These are phyloP conservation scores for Coccinonectria pachysandricola DNA, from an alignment of 2,329 filamentous ascomycete genomes.

Conservation along the genomic window DNA sequence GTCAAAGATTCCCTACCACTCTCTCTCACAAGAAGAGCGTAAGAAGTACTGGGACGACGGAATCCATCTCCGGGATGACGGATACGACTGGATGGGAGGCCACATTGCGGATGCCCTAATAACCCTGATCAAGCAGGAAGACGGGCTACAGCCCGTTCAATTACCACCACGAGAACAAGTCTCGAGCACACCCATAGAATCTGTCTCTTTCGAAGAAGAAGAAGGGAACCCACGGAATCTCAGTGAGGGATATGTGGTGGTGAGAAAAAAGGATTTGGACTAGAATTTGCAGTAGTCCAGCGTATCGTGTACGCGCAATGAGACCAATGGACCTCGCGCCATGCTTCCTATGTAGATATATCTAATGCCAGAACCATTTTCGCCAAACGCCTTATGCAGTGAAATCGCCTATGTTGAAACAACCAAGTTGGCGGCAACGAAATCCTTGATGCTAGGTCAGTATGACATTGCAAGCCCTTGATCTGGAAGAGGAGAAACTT, in stretches of 20 bases:
- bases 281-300: too few species aligned
- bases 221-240: constrained; percentile 34
- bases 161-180: constrained; percentile 1
- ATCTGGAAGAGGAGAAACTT: constrained; percentile 10
- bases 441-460: constrained; percentile 32
- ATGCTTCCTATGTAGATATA: constrained; percentile 9
- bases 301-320: too few species aligned
- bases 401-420: constrained; percentile 15
- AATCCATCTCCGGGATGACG: constrained; percentile 45
- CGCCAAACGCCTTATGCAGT: constrained; percentile 14
- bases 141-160: constrained; percentile 9
- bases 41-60: constrained; percentile 49
- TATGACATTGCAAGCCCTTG: neutral
- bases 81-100: constrained; percentile 53
- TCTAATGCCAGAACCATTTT: constrained; percentile 7
- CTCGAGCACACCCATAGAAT: constrained; percentile 3
- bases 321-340: constrained; percentile 8
- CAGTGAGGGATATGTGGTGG: constrained; percentile 43
- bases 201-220: constrained; percentile 39
- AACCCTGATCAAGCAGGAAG: constrained; percentile 30
- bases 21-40: constrained; percentile 35
- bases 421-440: constrained; percentile 44
- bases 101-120: constrained; percentile 44
- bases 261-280: constrained; percentile 41
- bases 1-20: constrained; percentile 42